Evolutionary conservation across 768 basidiomycete species (phyloP), one percentile per base, ranked within the genome.

Genomic region (Holtermannia corniformis): DNA sequence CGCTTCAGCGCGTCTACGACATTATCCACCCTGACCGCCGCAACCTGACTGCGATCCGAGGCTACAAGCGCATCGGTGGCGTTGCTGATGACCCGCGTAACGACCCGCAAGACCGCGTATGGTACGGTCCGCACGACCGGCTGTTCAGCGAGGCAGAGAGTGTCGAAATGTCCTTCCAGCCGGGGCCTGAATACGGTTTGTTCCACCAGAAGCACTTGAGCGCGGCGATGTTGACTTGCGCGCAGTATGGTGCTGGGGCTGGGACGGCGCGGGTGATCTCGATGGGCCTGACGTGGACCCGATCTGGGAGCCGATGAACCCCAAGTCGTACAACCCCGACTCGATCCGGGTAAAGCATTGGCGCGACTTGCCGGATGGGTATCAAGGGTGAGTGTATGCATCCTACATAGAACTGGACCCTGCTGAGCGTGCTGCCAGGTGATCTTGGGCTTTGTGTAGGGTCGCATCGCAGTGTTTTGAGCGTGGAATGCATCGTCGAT

Each of bases 191-290:
- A 52, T 79, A 88, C 60, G 93, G 92, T 96, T 49, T 51, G 86
- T 80, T 27, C 27, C 37, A 7, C 20, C 4, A 22, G 20, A 16
- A 22, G 11, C 46, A 13, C 20, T 10, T 25, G 19, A 22, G 13
- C 41, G 16, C 12, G 4, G 21, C 19, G 10, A 24, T 52, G 5
- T 32, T 20, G 23, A 11, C 11, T 14, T 42, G 28, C 56, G 45
- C 40, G 37, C 64, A 95, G 93, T 97, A 12, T 96, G 93, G 93
- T 97, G 93, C 69, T 96, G 93, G 93, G 93, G 93, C 19, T 99
- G 93, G 93, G 93, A 99, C 64, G 93, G 93, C 13, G 93, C 93
- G 2, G 93, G 93, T 19, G 93, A 99, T 67, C 79, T 99, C 21
- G 93, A 96, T 59, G 93, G 92, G 41, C 93, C 93, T 0, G 92